Evolutionary conservation across 441 rosid genomes (phyloP).

Genomic region (Theobroma grandiflorum): DNA sequence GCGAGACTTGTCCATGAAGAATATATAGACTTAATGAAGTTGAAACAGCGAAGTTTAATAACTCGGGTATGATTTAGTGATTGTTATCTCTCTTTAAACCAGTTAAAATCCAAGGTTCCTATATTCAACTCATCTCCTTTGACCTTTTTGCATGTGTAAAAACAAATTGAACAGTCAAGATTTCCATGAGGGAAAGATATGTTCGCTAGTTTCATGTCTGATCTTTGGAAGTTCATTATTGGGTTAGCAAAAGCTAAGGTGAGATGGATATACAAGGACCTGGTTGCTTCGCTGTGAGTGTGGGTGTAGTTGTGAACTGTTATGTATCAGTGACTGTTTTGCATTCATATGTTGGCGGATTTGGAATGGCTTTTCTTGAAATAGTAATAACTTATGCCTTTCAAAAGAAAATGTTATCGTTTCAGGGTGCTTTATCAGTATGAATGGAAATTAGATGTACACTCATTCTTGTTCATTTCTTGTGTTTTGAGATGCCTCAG

Average conservation of each 20-base stretch:
- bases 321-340: background rate
- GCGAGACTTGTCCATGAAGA: background rate
- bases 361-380: background rate
- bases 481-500: constrained; percentile 42
- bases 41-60: background rate
- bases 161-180: background rate
- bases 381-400: background rate
- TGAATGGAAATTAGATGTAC: background rate
- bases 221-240: background rate
- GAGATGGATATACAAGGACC: background rate
- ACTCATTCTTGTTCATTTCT: background rate
- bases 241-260: background rate
- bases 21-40: background rate
- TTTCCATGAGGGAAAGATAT: background rate
- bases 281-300: background rate
- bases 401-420: background rate
- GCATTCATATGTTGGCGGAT: background rate
- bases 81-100: background rate
- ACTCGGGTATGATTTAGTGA: background rate
- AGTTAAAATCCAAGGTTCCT: too few relatives aligned
- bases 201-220: background rate
- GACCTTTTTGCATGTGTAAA: background rate
- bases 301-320: background rate
- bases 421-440: background rate
- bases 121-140: background rate